Conservation (phyloP, 371 early-diverging fungal genomes). For the Mortierella sp. region DNA sequence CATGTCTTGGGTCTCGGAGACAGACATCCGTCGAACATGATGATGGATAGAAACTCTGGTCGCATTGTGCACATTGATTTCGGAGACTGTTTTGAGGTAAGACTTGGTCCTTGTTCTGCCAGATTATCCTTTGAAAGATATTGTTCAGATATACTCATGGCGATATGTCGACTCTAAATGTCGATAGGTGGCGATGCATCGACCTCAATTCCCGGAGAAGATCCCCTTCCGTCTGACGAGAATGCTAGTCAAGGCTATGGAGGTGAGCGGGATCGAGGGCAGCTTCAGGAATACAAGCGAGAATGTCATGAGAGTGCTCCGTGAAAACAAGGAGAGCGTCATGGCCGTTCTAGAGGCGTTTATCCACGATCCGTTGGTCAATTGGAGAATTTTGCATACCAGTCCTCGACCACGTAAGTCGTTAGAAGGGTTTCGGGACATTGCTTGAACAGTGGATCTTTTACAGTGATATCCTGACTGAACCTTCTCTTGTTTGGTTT, state of each 20-base stretch:
- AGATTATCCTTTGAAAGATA: background rate
- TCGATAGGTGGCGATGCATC: conserved; percentile 87
- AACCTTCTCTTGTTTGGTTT: background rate
- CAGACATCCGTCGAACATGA: conserved; percentile 97
- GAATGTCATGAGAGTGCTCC: conserved; percentile 95
- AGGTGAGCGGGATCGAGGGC: conserved; percentile 95
- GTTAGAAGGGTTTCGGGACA: no score
- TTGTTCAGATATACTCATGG: background rate
- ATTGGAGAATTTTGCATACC: conserved; percentile 78
- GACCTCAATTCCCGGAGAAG: conserved; percentile 97
- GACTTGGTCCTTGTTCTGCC: background rate
- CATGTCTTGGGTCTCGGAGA: conserved; percentile 98
- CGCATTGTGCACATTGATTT: conserved; percentile 98
- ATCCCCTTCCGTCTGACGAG: conserved; percentile 99
- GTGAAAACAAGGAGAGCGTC: conserved; percentile 95
- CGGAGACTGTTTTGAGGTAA: conserved; percentile 98
- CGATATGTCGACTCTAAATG: background rate
- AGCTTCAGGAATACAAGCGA: conserved; percentile 95
- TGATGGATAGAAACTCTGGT: conserved; percentile 93
- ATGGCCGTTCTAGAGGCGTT: conserved; percentile 99
- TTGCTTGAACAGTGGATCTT: no score
- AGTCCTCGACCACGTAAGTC: conserved; percentile 52
- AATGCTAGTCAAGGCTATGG: conserved; percentile 98
- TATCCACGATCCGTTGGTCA: conserved; percentile 97
- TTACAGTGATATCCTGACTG: background rate